These are phyloP conservation scores for Dactylis glomerata DNA, from an alignment of 176 grass and related monocot genomes.

Conservation along the genomic window DNA sequence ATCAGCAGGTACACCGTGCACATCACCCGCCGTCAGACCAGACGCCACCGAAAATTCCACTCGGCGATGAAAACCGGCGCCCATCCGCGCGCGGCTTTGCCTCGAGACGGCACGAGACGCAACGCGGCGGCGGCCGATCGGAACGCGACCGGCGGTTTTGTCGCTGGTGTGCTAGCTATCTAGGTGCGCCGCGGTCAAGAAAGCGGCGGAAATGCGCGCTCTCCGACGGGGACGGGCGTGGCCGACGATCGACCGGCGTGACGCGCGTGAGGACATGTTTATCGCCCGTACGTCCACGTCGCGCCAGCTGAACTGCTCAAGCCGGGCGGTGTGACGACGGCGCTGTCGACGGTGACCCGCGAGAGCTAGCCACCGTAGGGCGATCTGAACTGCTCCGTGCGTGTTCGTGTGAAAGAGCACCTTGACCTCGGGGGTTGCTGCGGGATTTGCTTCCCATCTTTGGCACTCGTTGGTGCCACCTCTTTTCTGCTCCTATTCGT, in stretches of 20 bases:
- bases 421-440: slow-evolving; percentile 8
- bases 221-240: neutral
- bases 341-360: neutral
- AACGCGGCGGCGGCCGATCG: neutral
- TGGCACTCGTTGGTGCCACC: neutral
- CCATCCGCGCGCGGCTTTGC: neutral
- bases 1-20: too few species aligned
- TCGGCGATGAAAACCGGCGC: neutral
- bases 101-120: neutral
- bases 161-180: neutral
- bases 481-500: neutral
- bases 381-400: slow-evolving; percentile 5
- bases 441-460: neutral
- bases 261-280: neutral
- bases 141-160: slow-evolving; percentile 13
- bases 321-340: neutral
- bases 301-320: slow-evolving; percentile 10
- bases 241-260: neutral
- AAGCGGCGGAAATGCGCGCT: neutral
- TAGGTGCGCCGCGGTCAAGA: neutral
- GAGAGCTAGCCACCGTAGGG: neutral
- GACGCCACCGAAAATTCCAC: neutral
- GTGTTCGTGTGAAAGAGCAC: slow-evolving; percentile 25
- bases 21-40: too few species aligned
- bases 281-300: neutral